Evolutionary conservation across 345 rosid genomes (phyloP), one percentile per base, ranked within the genome.

Genomic region (Hirschfeldia incana): DNA sequence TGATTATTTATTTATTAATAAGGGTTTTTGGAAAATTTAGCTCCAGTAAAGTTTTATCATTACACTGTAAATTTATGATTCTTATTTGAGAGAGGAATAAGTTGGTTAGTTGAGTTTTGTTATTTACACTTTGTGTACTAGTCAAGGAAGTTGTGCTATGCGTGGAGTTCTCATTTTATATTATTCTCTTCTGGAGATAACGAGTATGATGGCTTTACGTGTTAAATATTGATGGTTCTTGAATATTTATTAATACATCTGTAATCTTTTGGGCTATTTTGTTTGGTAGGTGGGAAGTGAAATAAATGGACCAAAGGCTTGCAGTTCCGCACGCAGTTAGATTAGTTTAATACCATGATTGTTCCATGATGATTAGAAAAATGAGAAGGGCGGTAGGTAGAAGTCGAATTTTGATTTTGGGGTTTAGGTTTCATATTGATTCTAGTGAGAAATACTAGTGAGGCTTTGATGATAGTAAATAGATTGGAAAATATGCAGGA

Each of bases 61-160:
- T 65, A 80, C 67, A 69, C 63, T 80, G 83, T 80, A 80, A 80
- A 80, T 80, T 80, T 70, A 64, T 5, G 32, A 75, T 69, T 70
- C 62, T 75, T 60, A 15, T 61, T 1, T 70, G 69, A 65, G 76
- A 53, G 63, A 80, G 32, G 72, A 80, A 80, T 75, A 75, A 75
- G 27, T 68, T 79, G n/a, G 73, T 55, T 75, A 75, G 79, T 63
- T 69, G n/a, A 73, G 29, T 69, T 74, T 69, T 80, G 33, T 26
- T 42, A 37, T 17, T 30, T 28, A 70, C 28, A 70, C 27, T 65
- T 72, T 12, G 2, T 72, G 53, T 5, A 34, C 5, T 79, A 73
- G 69, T 15, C 69, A 26, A 73, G 11, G 32, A 27, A 58, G 77
- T 66, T 58, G 53, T 27, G 17, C 71, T 58, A 32, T 72, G 73